Evolutionary conservation across 257 asterid species (phyloP).

Genomic region (Perilla frutescens): DNA sequence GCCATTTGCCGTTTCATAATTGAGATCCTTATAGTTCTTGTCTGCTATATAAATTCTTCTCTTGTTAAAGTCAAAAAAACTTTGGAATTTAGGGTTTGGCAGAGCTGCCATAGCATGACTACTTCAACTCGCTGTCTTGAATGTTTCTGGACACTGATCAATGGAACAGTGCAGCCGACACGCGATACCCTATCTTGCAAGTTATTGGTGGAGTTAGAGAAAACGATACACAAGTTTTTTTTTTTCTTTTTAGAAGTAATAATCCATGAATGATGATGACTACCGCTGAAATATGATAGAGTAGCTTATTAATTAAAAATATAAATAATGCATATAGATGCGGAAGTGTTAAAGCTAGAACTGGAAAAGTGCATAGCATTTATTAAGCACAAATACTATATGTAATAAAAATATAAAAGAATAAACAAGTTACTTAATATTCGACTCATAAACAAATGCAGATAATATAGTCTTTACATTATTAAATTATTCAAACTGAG

Average conservation of each 20-base stretch:
- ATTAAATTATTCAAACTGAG: too few species aligned
- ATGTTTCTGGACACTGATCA: not conserved
- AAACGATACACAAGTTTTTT: too few species aligned
- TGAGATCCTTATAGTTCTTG: constrained; percentile 6
- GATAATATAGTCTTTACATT: too few species aligned
- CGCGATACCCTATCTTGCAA: too few species aligned
- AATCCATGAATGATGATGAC: not conserved
- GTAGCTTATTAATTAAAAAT: not conserved
- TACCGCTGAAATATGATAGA: not conserved
- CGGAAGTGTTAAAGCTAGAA: not conserved
- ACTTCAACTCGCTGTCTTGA: not conserved
- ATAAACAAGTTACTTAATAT: too few species aligned
- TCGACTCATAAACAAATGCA: too few species aligned
- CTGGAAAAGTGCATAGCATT: not conserved
- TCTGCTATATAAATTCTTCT: not conserved
- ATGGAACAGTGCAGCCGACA: not conserved
- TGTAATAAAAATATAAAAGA: too few species aligned
- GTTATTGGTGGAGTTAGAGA: too few species aligned
- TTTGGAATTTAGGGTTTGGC: constrained; percentile 28
- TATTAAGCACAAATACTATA: not conserved
- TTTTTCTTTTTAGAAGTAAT: too few species aligned
- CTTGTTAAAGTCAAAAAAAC: not conserved
- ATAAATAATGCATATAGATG: not conserved
- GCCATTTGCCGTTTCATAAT: not conserved
- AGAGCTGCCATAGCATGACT: constrained; percentile 21